Evolutionary conservation across 1,139 yeast genomes (phyloP), one percentile per base, ranked within the genome.

Genomic region (Suhomyces bolitotheri): DNA sequence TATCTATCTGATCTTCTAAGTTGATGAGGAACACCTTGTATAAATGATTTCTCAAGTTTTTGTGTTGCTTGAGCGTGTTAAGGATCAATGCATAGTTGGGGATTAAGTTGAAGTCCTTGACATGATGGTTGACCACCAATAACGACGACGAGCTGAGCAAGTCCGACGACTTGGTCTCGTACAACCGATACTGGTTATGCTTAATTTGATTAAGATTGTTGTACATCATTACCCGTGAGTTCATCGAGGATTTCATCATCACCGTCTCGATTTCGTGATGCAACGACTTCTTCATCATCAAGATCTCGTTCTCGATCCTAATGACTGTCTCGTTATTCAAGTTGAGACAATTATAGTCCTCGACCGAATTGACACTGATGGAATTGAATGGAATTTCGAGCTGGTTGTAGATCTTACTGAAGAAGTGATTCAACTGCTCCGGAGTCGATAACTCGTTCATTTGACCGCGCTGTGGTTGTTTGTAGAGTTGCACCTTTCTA

Each of bases 1-100:
- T 60, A 27, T 69, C 73, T 16, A 69, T 54, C 41, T 65, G 69
- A 25, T 66, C 71, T 24, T 60, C 66, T 34, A 68, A 44, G 46
- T 71, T 71, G 32, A 66, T 58, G 40, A 66, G 43, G 36, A 69
- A 63, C 15, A 71, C 39, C 42, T 68, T 68, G 47, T 56, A 60
- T 17, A 71, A 45, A 43, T 70, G 76, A 27, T 52, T 56, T 31
- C 49, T 49, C 24, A 70, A 50, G 33, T 45, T 47, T 27, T 50
- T 54, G 30, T 49, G 51, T 29, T 64, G 62, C 32, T 58, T 54
- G 29, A 46, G 45, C 2, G 64, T 51, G 27, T 51, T 54, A 40
- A 63, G 45, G 12, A 60, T 37, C 21, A 58, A 39, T n/a, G 60
- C 62, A 37, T 57, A 63, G 40, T 62, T 60, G 2, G 73, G 73